Evolutionary conservation across 768 basidiomycete genomes (phyloP), one percentile per base, ranked within the genome.

Genomic region (Termitomyces sp.): DNA sequence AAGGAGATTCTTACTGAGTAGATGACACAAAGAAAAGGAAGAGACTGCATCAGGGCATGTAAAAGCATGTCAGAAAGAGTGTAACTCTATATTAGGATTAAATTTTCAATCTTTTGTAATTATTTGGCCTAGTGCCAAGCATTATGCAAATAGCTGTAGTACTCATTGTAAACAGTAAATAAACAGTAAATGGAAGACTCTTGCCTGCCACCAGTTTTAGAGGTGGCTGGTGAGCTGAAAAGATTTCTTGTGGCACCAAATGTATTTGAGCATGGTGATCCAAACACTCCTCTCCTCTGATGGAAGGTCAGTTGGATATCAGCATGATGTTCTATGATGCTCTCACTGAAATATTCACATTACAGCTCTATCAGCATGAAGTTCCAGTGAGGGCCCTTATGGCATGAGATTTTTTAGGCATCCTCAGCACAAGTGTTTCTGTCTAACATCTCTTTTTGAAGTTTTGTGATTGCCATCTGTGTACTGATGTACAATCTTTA

Each of bases 371-470:
- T 61, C 62, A 49, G 0, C 27, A 61, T 6, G 58, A 60, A 10
- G 74, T 71, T 39, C 74, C 70, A 0, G 63, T 61, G 8, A 52
- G 72, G 27, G 62, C 71, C 12, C 47, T 57, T 40, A 72, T 74
- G 57, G 71, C 71, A 18, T 63, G 63, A 0, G 68, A 74, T 61
- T 69, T 62, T 56, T 65, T 75, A 10, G 69, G 72, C 27, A 72
- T 75, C 53, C 70, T 72, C 6, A 71, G 63, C 7, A 66, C 72
- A 1, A 70, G 69, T 57, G 67, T 71, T 6, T 71, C 74, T 0
- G 71, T 74, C 22, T 71, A 75, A 52, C 58, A 67, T 2, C 30
- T 66, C 2, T 73, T 74, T 56, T 74, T 69, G 5, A 68, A 65
- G 45, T 71, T 71, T 20, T 63, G n/a, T n/a, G n/a, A n/a, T n/a